These are phyloP conservation scores for Myriosclerotinia curreyana DNA, from an alignment of 2,329 filamentous ascomycete genomes.

Conservation along the genomic window DNA sequence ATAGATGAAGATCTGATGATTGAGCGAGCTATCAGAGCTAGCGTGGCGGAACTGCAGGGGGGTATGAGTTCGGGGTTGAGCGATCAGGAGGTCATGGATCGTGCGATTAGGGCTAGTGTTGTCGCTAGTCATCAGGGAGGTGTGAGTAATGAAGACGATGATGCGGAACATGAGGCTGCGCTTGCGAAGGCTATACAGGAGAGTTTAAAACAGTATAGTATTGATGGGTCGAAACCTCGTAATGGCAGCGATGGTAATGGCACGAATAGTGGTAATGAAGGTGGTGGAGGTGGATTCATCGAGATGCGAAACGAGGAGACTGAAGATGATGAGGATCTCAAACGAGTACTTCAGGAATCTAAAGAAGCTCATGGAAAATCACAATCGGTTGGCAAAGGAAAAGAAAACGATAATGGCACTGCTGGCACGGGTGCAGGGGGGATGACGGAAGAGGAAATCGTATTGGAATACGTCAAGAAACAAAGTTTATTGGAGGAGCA, in stretches of 20 bases:
- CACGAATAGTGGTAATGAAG: conserved; percentile 1
- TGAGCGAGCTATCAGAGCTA: conserved; percentile 71
- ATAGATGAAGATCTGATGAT: conserved; percentile 66
- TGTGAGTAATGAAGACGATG: conserved; percentile 34
- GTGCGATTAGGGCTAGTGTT: conserved; percentile 51
- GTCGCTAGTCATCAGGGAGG: conserved; percentile 24
- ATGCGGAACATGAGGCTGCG: conserved; percentile 56
- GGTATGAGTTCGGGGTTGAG: conserved; percentile 33
- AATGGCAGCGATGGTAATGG: conserved; percentile 4
- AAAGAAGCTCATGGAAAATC: conserved; percentile 31
- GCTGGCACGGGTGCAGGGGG: conserved; percentile 19
- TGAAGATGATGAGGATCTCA: conserved; percentile 33
- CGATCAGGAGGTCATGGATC: conserved; percentile 45
- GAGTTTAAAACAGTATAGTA: conserved; percentile 43
- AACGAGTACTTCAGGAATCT: conserved; percentile 30
- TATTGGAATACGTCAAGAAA: conserved; percentile 74
- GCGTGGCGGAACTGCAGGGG: conserved; percentile 56
- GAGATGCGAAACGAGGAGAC: conserved; percentile 5
- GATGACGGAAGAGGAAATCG: conserved; percentile 64
- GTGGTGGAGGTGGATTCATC: conserved; percentile 20
- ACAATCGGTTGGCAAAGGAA: background rate
- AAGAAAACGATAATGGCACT: background rate
- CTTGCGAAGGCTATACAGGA: conserved; percentile 55
- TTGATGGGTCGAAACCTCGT: background rate
- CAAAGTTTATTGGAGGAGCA: conserved; percentile 71